These are phyloP conservation scores for Medicago truncatula DNA, from an alignment of 306 rosid genomes.

Conservation along the genomic window MtrunA17r5.0-ANR NC_053044.1:33367001-33367500, in stretches of 20 bases:
- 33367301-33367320: conserved; percentile 7
- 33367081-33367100: not conserved
- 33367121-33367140: not conserved
- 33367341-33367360: not conserved
- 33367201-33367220: not conserved
- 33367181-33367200: not conserved
- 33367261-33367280: not conserved
- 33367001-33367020: not conserved
- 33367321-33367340: conserved; percentile 2
- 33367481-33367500: too few relatives aligned
- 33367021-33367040: conserved; percentile 6
- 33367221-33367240: not conserved
- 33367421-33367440: not conserved
- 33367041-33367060: not conserved
- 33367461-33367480: too few relatives aligned
- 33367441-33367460: too few relatives aligned
- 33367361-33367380: conserved; percentile 20
- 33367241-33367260: not conserved
- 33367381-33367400: too few relatives aligned
- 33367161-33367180: not conserved
- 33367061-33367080: not conserved
- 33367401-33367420: too few relatives aligned
- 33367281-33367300: conserved; percentile 1
- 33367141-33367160: not conserved
- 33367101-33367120: conserved; percentile 2